phyloP scores from a whole-genome alignment of 805 yeast genomes.

The Brettanomyces anomalus region DNA sequence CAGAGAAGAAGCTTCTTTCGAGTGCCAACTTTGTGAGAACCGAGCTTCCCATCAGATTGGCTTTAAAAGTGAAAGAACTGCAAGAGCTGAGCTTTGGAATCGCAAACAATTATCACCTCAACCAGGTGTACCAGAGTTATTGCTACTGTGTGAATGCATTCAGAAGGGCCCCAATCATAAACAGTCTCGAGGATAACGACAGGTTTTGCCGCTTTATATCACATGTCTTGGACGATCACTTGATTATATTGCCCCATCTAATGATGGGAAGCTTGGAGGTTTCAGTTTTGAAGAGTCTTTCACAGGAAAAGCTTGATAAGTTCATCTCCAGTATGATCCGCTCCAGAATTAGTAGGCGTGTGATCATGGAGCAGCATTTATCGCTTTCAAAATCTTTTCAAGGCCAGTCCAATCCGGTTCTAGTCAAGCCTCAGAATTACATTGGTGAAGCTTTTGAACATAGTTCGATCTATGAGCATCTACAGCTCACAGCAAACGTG shows the following conservation, averaged over 20 bases:
- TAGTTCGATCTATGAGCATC: conserved; percentile 64
- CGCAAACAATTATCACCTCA: conserved; percentile 76
- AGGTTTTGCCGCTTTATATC: conserved; percentile 58
- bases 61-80: conserved; percentile 68
- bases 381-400: conserved; percentile 62
- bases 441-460: conserved; percentile 75
- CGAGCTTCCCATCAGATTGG: conserved; percentile 78
- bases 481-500: conserved; percentile 43
- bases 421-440: conserved; percentile 45
- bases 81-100: conserved; percentile 77
- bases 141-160: conserved; percentile 82
- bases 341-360: conserved; percentile 81
- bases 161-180: conserved; percentile 61
- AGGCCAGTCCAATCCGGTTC: conserved; percentile 29
- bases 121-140: conserved; percentile 79
- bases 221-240: conserved; percentile 66
- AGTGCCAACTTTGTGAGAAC: conserved; percentile 85
- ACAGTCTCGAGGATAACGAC: conserved; percentile 65
- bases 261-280: conserved; percentile 91
- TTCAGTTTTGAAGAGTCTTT: conserved; percentile 48
- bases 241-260: conserved; percentile 74
- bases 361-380: conserved; percentile 86
- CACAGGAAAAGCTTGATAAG: conserved; percentile 55
- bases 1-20: conserved; percentile 65
- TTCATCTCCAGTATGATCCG: conserved; percentile 72